phyloP scores from a whole-genome alignment of 805 yeast species.

The Nakazawaea sp. region DNA sequence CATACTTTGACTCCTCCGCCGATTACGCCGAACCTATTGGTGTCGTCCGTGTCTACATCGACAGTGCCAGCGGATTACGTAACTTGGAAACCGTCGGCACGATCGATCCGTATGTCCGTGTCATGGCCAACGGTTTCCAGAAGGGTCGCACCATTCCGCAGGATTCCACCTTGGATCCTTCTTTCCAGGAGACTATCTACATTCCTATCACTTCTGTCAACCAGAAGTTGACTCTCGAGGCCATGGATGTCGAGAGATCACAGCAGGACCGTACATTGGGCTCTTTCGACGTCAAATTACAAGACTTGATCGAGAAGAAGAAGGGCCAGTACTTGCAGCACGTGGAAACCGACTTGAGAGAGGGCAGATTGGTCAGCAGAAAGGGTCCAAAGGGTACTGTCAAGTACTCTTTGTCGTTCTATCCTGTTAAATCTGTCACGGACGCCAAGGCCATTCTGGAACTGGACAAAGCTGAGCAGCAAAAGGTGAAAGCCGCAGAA shows the following conservation, averaged over 20 bases:
- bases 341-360: conserved; percentile 47
- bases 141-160: conserved; percentile 70
- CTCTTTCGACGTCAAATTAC: conserved; percentile 61
- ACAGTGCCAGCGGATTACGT: conserved; percentile 65
- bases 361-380: conserved; percentile 59
- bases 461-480: conserved; percentile 29
- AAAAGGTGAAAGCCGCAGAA: conserved; percentile 28
- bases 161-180: conserved; percentile 68
- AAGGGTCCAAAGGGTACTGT: conserved; percentile 83
- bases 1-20: conserved; percentile 59
- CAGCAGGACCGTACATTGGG: conserved; percentile 89
- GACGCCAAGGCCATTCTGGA: conserved; percentile 67
- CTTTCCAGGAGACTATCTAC: conserved; percentile 78
- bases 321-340: conserved; percentile 60
- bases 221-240: conserved; percentile 79
- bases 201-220: conserved; percentile 77
- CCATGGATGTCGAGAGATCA: conserved; percentile 80
- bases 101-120: conserved; percentile 85
- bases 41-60: conserved; percentile 67
- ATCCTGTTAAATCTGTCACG: conserved; percentile 75
- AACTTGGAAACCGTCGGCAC: conserved; percentile 87
- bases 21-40: conserved; percentile 96
- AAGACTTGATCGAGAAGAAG: conserved; percentile 59
- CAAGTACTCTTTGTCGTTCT: conserved; percentile 70
- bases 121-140: conserved; percentile 69